Evolutionary conservation across 495 filamentous ascomycete genomes (phyloP).

Genomic region (Talaromyces borbonicus): DNA sequence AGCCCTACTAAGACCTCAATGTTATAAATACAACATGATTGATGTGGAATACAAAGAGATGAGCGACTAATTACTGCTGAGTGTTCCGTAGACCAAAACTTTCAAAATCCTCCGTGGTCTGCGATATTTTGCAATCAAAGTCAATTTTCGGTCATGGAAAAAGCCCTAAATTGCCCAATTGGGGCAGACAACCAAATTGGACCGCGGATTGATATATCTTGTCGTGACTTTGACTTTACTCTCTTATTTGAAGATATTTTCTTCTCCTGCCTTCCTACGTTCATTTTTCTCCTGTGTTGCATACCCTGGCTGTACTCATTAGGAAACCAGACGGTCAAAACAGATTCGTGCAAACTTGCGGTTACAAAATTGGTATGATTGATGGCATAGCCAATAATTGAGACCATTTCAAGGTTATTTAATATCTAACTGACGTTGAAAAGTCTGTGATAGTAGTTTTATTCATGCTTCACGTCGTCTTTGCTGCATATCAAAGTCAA

Average conservation of each 20-base stretch:
- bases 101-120: neutral
- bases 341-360: conserved; percentile 18
- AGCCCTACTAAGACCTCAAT: neutral
- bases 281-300: conserved; percentile 17
- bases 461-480: conserved; percentile 19
- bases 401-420: conserved; percentile 4
- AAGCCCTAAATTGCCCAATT: neutral
- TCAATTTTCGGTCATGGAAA: neutral
- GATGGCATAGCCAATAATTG: neutral
- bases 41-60: neutral
- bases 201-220: conserved; percentile 16
- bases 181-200: conserved; percentile 21
- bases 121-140: neutral
- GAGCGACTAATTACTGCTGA: neutral
- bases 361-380: conserved; percentile 17
- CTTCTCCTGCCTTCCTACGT: conserved; percentile 19
- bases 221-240: conserved; percentile 28
- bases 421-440: neutral
- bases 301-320: conserved; percentile 16
- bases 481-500: conserved; percentile 12
- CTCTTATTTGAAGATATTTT: conserved; percentile 26
- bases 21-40: neutral
- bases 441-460: conserved; percentile 4
- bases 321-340: conserved; percentile 16
- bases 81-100: neutral